Evolutionary conservation across 768 basidiomycete species (phyloP).

Genomic region (Boletus subcaerulescens): DNA sequence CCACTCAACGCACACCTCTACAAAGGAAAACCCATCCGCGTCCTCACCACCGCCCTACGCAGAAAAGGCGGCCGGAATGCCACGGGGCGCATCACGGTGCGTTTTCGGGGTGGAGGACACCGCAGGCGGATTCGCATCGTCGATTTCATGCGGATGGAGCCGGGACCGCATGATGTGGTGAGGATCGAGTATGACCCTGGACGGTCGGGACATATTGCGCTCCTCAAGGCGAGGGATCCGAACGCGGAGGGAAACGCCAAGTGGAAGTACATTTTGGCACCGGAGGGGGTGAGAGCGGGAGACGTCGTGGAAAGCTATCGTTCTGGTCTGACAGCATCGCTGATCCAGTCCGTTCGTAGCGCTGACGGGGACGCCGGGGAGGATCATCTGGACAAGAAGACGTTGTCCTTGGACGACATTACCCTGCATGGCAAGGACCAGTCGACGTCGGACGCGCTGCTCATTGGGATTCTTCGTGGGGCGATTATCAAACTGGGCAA

Average conservation of each 20-base stretch:
- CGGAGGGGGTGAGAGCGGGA: conserved; percentile 85
- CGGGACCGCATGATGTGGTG: conserved; percentile 84
- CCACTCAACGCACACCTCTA: conserved; percentile 81
- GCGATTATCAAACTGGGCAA: conserved; percentile 88
- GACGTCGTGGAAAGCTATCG: conserved; percentile 86
- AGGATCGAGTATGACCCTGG: conserved; percentile 97
- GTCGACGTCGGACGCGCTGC: conserved; percentile 59
- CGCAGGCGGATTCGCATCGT: conserved; percentile 78
- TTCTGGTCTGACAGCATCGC: conserved; percentile 72
- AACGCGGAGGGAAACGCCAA: conserved; percentile 49
- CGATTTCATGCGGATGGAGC: conserved; percentile 78
- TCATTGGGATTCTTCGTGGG: conserved; percentile 80
- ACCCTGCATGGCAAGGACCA: conserved; percentile 24
- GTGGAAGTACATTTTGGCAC: conserved; percentile 92
- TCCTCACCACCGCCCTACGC: conserved; percentile 77
- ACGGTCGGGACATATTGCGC: conserved; percentile 90
- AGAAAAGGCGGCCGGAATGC: conserved; percentile 85
- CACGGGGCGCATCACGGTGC: conserved; percentile 81
- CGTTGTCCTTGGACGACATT: conserved; percentile 19
- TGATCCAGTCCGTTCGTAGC: conserved; percentile 44
- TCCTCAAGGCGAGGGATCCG: conserved; percentile 64
- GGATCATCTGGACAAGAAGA: conserved; percentile 5
- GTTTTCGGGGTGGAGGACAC: conserved; percentile 91
- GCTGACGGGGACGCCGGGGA: conserved; percentile 11
- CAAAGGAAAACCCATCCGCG: conserved; percentile 78